Base-by-base conservation (phyloP, 495 filamentous ascomycete genomes). In the Chaetomium fimeti region DNA sequence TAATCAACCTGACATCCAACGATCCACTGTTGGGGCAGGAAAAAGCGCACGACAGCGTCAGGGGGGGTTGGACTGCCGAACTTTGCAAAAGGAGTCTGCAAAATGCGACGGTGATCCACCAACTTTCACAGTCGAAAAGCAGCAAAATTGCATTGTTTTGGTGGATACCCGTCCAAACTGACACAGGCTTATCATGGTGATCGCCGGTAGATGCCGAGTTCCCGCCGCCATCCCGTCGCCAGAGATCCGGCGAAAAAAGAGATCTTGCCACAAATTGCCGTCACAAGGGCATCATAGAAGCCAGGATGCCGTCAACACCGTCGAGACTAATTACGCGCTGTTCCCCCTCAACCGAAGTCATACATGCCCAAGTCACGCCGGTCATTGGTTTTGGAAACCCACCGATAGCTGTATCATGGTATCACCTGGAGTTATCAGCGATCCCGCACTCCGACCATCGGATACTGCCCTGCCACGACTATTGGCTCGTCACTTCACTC, bases 181-280 rank as follows among this genome's bases (percentile, higher is more conserved):
- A 56, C 20, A 40, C 59, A 40, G 9, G 59, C 28, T 48, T 52
- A 7, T 8, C 28, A 48, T 3, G 59, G 7, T 16, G 47, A 61
- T 61, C 47, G n/a, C 22, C 48, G 48, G 59, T 36, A 40, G 32
- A 61, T 61, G 20, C 54, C 54, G 54, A 28, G 36, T 32, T 55
- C 52, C 52, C 52, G 28, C 18, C 45, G 45, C 4, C 36, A 13
- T 49, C 27, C 57, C 43, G 43, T 24, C 57, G 43, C 12, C n/a
- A 38, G 20, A 20, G 58, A 38, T 60, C 45, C 27, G 43, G 28
- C 20, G 18, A 38, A n/a, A 2, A 51, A 51, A 28, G 20, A n/a
- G 45, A 25, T 28, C 40, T 58, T 45, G 56, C 56, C 56, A 58
- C 56, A 12, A 12, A 13, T 45, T 47, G 38, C 42, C 36, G 55